Conservation (phyloP, 768 basidiomycete species). For the Trametes cubensis region DNA sequence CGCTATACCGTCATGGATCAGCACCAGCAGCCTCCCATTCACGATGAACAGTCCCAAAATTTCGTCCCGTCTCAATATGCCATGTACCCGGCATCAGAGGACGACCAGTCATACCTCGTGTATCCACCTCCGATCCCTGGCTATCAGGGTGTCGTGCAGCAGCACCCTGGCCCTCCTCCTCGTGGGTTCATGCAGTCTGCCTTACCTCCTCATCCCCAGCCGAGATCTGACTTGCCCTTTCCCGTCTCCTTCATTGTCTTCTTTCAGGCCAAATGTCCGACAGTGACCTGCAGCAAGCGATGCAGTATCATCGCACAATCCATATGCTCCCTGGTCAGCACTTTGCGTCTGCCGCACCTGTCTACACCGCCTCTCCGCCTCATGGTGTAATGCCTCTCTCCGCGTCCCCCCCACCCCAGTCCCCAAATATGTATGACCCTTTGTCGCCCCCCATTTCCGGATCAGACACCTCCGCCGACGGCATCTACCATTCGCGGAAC, state of each 20-base stretch:
- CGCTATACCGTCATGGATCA: conserved; percentile 26
- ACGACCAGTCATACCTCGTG: conserved; percentile 35
- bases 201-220: conserved; percentile 44
- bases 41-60: conserved; percentile 35
- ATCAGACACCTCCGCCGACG: conserved; percentile 87
- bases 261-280: conserved; percentile 64
- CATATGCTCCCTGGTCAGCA: conserved; percentile 70
- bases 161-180: conserved; percentile 57
- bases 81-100: conserved; percentile 41
- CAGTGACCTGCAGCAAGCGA: conserved; percentile 68
- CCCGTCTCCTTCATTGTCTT: conserved; percentile 43
- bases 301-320: conserved; percentile 59
- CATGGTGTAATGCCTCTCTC: conserved; percentile 68
- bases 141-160: conserved; percentile 52
- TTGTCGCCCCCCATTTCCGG: conserved; percentile 85
- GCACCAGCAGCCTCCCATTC: conserved; percentile 32
- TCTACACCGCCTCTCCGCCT: conserved; percentile 57
- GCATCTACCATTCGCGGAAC: conserved; percentile 77
- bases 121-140: conserved; percentile 51
- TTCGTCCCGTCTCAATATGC: conserved; percentile 35
- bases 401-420: conserved; percentile 65
- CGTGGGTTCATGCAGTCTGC: conserved; percentile 58
- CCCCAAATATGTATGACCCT: conserved; percentile 82
- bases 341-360: conserved; percentile 47
- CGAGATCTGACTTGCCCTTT: conserved; percentile 57